Evolutionary conservation across 2,329 filamentous ascomycete species (phyloP).

Genomic region (Botrytis sinoallii): DNA sequence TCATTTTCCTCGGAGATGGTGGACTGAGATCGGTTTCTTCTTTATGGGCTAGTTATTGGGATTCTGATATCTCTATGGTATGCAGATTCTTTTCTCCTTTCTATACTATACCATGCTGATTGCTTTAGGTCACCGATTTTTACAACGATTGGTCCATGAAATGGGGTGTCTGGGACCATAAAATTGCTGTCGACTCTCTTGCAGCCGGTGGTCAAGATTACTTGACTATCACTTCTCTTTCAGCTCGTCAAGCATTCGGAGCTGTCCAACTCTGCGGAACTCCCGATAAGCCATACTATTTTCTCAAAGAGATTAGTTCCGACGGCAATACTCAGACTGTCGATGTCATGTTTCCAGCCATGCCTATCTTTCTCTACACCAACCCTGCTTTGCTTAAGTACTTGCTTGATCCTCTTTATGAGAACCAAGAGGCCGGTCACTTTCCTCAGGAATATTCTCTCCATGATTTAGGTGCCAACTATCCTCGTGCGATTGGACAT

Average conservation of each 20-base stretch:
- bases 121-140: constrained; percentile 60
- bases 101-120: not conserved
- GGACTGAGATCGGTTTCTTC: constrained; percentile 65
- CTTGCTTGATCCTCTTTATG: constrained; percentile 60
- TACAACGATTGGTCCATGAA: constrained; percentile 71
- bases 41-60: constrained; percentile 74
- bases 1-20: constrained; percentile 36
- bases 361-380: constrained; percentile 78
- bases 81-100: constrained; percentile 8
- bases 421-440: constrained; percentile 64
- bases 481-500: constrained; percentile 68
- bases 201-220: constrained; percentile 71
- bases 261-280: constrained; percentile 72
- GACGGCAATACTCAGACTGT: constrained; percentile 86
- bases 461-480: constrained; percentile 69
- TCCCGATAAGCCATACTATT: constrained; percentile 66
- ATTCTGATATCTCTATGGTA: constrained; percentile 56
- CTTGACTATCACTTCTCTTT: constrained; percentile 70
- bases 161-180: constrained; percentile 62
- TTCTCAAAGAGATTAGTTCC: constrained; percentile 86
- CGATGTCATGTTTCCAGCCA: constrained; percentile 82
- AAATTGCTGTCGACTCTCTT: constrained; percentile 64
- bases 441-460: constrained; percentile 70
- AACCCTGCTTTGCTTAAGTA: constrained; percentile 62
- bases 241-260: constrained; percentile 78